A percentile compares a stretch with the other conserved stretches of the same genome.
Evolutionary conservation across 106 monocot species (phyloP).

Genomic region (Dendrobium huoshanense): DNA sequence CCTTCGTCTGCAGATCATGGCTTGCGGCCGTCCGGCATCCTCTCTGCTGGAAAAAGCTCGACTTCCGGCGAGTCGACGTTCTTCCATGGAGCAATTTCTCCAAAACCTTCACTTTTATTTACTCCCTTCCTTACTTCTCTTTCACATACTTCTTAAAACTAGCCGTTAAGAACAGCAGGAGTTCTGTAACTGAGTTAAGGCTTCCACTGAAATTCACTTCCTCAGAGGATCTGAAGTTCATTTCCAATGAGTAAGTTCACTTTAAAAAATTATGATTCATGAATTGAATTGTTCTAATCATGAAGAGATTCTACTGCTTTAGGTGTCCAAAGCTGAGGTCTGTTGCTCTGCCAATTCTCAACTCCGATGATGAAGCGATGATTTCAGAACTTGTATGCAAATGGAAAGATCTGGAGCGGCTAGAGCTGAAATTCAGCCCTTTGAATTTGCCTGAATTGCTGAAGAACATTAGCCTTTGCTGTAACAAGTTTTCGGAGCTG

Average conservation of each 20-base stretch:
- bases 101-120: background rate
- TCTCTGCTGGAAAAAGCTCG: constrained; percentile 12
- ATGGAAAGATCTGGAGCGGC: constrained; percentile 30
- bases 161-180: background rate
- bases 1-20: constrained; percentile 13
- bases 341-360: constrained; percentile 24
- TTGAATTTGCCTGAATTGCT: constrained; percentile 26
- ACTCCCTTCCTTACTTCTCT: constrained; percentile 6
- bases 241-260: background rate
- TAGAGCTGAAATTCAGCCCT: constrained; percentile 39
- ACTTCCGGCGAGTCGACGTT: constrained; percentile 10
- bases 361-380: constrained; percentile 14
- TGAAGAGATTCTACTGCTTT: background rate
- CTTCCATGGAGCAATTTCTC: constrained; percentile 7
- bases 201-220: constrained; percentile 3
- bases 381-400: constrained; percentile 18
- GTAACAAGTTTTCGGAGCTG: constrained; percentile 14
- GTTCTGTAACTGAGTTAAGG: background rate
- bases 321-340: constrained; percentile 30
- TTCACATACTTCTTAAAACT: constrained; percentile 1
- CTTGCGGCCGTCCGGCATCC: background rate
- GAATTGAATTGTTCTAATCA: background rate
- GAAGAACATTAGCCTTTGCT: constrained; percentile 18
- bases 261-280: background rate
- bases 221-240: background rate